phyloP scores from a whole-genome alignment of 305 asterid genomes.

The Euphrasia arctica region DNA sequence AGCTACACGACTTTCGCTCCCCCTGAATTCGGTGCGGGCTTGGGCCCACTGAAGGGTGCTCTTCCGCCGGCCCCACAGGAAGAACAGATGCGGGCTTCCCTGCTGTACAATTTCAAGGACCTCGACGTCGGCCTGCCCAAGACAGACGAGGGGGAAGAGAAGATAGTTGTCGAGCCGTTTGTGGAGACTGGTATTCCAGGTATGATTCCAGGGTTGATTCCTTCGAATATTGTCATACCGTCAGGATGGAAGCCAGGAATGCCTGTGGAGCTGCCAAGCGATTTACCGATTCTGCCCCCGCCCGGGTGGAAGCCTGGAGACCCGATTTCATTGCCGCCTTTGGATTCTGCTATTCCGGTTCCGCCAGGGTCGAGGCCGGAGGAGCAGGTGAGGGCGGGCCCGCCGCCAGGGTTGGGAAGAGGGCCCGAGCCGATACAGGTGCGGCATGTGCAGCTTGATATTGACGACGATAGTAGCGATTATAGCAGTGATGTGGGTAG shows the following conservation, averaged over 20 bases:
- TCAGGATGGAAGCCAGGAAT: constrained; percentile 90
- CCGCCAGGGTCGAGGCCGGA: constrained; percentile 46
- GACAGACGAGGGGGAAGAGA: constrained; percentile 58
- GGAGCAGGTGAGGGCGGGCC: constrained; percentile 46
- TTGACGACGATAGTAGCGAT: constrained; percentile 72
- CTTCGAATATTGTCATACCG: constrained; percentile 68
- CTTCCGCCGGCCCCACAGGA: constrained; percentile 97
- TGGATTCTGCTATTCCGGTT: constrained; percentile 47
- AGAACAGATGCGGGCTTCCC: constrained; percentile 95
- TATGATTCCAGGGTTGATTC: constrained; percentile 46
- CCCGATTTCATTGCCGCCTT: constrained; percentile 65
- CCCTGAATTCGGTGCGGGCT: constrained; percentile 83
- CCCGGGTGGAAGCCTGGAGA: constrained; percentile 97
- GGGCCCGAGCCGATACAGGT: constrained; percentile 78
- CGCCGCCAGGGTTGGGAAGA: constrained; percentile 44
- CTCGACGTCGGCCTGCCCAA: constrained; percentile 81
- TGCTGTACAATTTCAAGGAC: constrained; percentile 57
- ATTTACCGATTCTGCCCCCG: constrained; percentile 70
- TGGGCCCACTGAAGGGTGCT: constrained; percentile 76
- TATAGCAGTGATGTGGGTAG: constrained; percentile 65
- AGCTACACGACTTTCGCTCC: constrained; percentile 97
- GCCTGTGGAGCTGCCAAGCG: constrained; percentile 83
- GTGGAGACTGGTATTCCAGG: constrained; percentile 40
- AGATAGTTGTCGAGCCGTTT: constrained; percentile 45
- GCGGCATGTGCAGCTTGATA: constrained; percentile 87